These are phyloP conservation scores for Hyaloperonospora arabidopsidis DNA, from an alignment of 352 stramenopile genomes.

Conservation along the genomic window DNA sequence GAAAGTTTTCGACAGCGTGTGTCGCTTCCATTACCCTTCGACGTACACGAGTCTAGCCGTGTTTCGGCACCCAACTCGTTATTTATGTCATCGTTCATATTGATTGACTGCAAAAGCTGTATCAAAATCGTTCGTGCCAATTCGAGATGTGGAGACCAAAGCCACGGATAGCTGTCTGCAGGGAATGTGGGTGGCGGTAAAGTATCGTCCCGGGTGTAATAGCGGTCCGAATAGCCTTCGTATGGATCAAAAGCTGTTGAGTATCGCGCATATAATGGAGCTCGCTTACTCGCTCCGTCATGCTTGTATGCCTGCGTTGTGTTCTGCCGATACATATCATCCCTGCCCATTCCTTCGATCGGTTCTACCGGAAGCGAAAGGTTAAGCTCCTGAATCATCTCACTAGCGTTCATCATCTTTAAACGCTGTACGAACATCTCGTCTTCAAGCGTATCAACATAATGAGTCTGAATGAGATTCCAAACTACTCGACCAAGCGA, in stretches of 20 bases:
- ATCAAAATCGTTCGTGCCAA: conserved; percentile 20
- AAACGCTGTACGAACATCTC: conserved; percentile 24
- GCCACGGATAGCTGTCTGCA: conserved; percentile 41
- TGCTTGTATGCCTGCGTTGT: conserved; percentile 24
- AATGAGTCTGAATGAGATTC: conserved; percentile 33
- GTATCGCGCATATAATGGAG: conserved; percentile 15
- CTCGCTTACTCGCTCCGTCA: conserved; percentile 20
- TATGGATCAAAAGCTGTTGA: conserved; percentile 40
- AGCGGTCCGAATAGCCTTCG: conserved; percentile 32
- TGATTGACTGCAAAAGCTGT: conserved; percentile 23
- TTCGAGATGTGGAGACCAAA: conserved; percentile 29
- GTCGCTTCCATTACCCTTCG: conserved; percentile 2
- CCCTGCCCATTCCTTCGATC: conserved; percentile 1
- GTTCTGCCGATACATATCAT: conserved; percentile 23
- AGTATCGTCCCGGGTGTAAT: conserved; percentile 35
- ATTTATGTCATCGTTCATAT: conserved; percentile 3
- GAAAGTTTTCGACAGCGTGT: conserved; percentile 1
- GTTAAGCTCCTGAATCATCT: conserved; percentile 34
- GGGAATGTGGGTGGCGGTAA: conserved; percentile 31
- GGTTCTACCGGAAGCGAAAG: conserved; percentile 22
- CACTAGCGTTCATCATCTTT: conserved; percentile 32
- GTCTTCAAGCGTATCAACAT: conserved; percentile 34
- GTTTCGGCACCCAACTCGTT: neutral
- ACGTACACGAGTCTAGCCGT: neutral
- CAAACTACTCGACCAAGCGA: conserved; percentile 23